phyloP scores from a whole-genome alignment of 805 yeast genomes.

The Sugiyamaella marilandica region DNA sequence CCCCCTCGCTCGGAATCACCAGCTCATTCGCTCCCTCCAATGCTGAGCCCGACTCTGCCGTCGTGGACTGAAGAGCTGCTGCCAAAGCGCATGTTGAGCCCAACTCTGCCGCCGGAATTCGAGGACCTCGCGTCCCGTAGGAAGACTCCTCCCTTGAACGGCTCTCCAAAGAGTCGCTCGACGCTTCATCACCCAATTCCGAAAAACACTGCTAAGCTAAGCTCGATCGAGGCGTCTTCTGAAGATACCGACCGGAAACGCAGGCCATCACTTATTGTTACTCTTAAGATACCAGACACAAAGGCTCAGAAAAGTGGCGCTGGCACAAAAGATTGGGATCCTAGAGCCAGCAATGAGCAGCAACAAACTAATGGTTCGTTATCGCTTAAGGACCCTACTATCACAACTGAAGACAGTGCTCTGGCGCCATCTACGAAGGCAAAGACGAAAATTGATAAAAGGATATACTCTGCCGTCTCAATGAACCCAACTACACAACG shows the following conservation, averaged over 20 bases:
- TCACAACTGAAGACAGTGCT: too few relatives aligned
- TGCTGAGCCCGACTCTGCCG: conserved; percentile 37
- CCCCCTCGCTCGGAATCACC: conserved; percentile 3
- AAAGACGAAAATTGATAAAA: background rate
- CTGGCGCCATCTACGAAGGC: background rate
- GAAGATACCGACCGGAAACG: background rate
- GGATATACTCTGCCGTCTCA: too few relatives aligned
- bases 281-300: conserved; percentile 6
- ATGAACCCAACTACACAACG: too few relatives aligned
- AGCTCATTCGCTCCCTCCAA: conserved; percentile 27
- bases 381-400: too few relatives aligned
- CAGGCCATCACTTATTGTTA: conserved; percentile 14
- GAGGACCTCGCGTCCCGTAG: conserved; percentile 10
- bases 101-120: conserved; percentile 36
- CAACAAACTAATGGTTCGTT: too few relatives aligned
- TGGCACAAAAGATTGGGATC: too few relatives aligned
- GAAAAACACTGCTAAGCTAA: conserved; percentile 4
- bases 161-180: background rate
- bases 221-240: conserved; percentile 1
- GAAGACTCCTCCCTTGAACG: background rate
- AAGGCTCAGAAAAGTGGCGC: background rate
- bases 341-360: too few relatives aligned
- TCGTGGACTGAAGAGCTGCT: conserved; percentile 29
- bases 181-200: conserved; percentile 15
- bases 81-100: conserved; percentile 35